Percentiles rank a stretch among this genome's conserved stretches.
phyloP scores from a whole-genome alignment of 768 basidiomycete species.

The Gloeopeniophorella convolvens region DNA sequence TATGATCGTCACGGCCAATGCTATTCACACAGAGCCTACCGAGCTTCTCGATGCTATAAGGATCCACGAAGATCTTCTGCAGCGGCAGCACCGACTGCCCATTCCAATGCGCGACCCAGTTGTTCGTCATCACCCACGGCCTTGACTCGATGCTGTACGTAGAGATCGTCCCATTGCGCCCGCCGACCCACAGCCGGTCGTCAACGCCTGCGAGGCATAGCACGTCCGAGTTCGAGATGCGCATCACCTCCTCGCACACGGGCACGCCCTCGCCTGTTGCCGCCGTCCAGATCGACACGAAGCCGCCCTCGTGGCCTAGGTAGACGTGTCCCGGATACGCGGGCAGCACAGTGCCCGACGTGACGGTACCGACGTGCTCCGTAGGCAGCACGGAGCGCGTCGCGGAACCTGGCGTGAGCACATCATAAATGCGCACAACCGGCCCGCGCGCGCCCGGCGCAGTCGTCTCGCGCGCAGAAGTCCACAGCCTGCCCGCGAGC shows the following conservation, averaged over 20 bases:
- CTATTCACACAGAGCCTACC: conserved; percentile 68
- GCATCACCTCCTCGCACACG: conserved; percentile 65
- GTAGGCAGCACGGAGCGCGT: conserved; percentile 51
- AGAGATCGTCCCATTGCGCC: conserved; percentile 71
- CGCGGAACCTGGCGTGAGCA: conserved; percentile 52
- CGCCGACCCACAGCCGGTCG: conserved; percentile 81
- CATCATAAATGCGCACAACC: conserved; percentile 75
- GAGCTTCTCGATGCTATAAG: conserved; percentile 63
- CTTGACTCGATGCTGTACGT: conserved; percentile 67
- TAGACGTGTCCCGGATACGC: conserved; percentile 62
- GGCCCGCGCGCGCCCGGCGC: conserved; percentile 42
- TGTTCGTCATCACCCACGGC: conserved; percentile 85
- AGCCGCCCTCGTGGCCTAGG: conserved; percentile 90
- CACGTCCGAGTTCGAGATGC: conserved; percentile 76
- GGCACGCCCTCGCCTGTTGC: conserved; percentile 51
- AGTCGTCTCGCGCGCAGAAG: conserved; percentile 52
- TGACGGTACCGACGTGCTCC: conserved; percentile 77
- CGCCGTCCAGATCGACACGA: conserved; percentile 73
- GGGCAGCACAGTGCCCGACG: conserved; percentile 70
- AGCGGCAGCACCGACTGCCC: conserved; percentile 41
- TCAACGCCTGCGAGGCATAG: conserved; percentile 81
- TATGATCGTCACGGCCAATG: conserved; percentile 61
- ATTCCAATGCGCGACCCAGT: conserved; percentile 74
- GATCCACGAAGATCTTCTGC: conserved; percentile 59
- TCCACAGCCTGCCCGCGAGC: conserved; percentile 78